Evolutionary conservation across 805 yeast genomes (phyloP).

Genomic region (Starmerella stellata): DNA sequence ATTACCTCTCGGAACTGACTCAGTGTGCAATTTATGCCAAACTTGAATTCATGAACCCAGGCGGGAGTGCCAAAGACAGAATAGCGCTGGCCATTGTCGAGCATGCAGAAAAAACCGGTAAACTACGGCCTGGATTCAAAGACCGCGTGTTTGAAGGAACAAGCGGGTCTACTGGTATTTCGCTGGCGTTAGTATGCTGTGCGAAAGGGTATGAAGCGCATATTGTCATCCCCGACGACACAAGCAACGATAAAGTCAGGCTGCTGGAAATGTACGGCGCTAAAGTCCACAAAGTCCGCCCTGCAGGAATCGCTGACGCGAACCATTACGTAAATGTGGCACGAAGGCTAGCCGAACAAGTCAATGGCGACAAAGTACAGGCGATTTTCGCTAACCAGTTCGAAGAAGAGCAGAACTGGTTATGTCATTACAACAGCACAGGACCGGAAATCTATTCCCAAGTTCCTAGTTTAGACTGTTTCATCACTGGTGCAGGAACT

Average conservation of each 20-base stretch:
- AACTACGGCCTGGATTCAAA: constrained; percentile 39
- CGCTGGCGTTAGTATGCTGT: constrained; percentile 76
- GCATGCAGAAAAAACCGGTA: constrained; percentile 44
- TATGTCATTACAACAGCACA: constrained; percentile 59
- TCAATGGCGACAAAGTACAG: constrained; percentile 26
- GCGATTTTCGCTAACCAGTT: constrained; percentile 92
- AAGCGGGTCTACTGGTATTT: constrained; percentile 90
- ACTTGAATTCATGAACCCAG: constrained; percentile 72
- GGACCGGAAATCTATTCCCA: constrained; percentile 88
- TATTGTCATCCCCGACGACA: constrained; percentile 89
- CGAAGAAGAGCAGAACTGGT: constrained; percentile 85
- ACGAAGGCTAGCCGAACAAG: constrained; percentile 39
- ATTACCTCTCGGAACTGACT: constrained; percentile 50
- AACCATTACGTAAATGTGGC: constrained; percentile 86
- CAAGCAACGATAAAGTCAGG: constrained; percentile 64
- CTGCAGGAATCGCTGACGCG: constrained; percentile 90
- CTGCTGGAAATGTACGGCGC: constrained; percentile 66
- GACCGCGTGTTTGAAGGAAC: constrained; percentile 87
- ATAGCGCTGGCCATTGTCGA: constrained; percentile 73
- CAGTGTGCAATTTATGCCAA: constrained; percentile 79
- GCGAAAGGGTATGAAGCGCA: constrained; percentile 79
- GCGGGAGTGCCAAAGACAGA: constrained; percentile 89
- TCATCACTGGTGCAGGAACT: constrained; percentile 87
- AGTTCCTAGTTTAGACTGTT: constrained; percentile 45
- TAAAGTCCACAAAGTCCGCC: constrained; percentile 63